Percentiles rank a stretch among this genome's conserved stretches.
Evolutionary conservation across 345 rosid species (phyloP).

Genomic region (Viola odorata): DNA sequence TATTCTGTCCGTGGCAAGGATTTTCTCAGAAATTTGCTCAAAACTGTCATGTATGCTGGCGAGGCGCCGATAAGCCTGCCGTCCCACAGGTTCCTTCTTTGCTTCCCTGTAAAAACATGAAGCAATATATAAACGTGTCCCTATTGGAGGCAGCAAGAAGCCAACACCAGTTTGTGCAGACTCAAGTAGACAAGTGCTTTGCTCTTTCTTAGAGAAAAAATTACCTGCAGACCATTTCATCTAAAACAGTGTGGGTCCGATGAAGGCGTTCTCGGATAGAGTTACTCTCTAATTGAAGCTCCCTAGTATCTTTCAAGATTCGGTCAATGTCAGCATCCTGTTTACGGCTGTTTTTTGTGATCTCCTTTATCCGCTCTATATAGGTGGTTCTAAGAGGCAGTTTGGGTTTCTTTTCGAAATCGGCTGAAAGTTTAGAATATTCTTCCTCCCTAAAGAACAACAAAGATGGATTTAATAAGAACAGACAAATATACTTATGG

Average conservation of each 20-base stretch:
- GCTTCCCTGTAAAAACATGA: constrained; percentile 51
- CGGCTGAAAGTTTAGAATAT: constrained; percentile 34
- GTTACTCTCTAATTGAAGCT: constrained; percentile 79
- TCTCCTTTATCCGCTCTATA: constrained; percentile 65
- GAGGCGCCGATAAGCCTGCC: constrained; percentile 67
- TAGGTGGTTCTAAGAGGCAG: constrained; percentile 52
- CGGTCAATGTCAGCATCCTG: constrained; percentile 68
- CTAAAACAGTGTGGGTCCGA: constrained; percentile 69
- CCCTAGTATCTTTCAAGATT: constrained; percentile 72
- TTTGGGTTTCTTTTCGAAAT: constrained; percentile 47
- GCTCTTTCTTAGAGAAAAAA: not conserved
- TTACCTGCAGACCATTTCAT: constrained; percentile 76
- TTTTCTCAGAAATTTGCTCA: constrained; percentile 64
- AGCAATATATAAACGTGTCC: constrained; percentile 5
- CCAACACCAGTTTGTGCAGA: not conserved
- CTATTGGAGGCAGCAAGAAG: not conserved
- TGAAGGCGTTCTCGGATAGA: constrained; percentile 78
- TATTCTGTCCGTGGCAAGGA: constrained; percentile 51
- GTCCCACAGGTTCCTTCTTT: constrained; percentile 55
- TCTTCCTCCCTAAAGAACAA: constrained; percentile 54
- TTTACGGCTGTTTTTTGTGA: constrained; percentile 75
- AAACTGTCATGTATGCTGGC: constrained; percentile 67
- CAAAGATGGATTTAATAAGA: not conserved
- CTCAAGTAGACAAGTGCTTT: not conserved
- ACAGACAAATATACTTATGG: not conserved